Evolutionary conservation across 108 stramenopile species (phyloP).

Genomic region (Cyclotella sp.): DNA sequence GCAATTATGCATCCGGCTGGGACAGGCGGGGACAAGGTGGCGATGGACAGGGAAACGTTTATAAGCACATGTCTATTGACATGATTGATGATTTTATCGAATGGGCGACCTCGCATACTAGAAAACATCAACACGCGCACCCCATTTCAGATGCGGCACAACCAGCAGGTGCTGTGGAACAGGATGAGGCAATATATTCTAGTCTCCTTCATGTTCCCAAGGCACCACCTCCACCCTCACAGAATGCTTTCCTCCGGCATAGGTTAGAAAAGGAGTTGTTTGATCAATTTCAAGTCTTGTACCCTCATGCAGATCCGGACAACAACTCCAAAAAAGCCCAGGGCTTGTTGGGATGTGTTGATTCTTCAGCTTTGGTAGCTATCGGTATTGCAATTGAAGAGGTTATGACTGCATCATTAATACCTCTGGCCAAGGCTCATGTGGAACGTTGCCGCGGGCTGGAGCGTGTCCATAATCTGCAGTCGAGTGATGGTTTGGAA

Average conservation of each 20-base stretch:
- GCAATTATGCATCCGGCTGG: not conserved
- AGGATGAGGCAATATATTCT: not conserved
- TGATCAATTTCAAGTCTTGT: not conserved
- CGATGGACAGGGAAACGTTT: not conserved
- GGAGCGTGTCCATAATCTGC: slow-evolving; percentile 15
- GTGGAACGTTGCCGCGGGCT: slow-evolving; percentile 59
- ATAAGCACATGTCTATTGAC: slow-evolving; percentile 14
- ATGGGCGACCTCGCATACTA: slow-evolving; percentile 35
- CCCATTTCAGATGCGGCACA: not conserved
- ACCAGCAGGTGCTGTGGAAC: not conserved
- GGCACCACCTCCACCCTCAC: slow-evolving; percentile 37
- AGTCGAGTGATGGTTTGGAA: not conserved
- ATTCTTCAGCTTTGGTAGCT: slow-evolving; percentile 61
- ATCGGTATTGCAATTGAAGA: slow-evolving; percentile 75
- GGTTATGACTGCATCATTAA: slow-evolving; percentile 58
- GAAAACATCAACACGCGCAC: not conserved
- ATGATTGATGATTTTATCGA: slow-evolving; percentile 31
- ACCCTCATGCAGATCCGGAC: not conserved
- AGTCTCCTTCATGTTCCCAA: slow-evolving; percentile 12
- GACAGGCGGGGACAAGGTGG: not conserved
- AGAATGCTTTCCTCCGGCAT: slow-evolving; percentile 20
- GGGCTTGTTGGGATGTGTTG: slow-evolving; percentile 31
- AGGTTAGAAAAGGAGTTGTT: not conserved
- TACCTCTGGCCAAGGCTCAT: slow-evolving; percentile 67
- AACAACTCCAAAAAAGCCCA: not conserved